Base-by-base conservation (phyloP, 139 green algal species). In the Zygnema circumcarinatum region DNA sequence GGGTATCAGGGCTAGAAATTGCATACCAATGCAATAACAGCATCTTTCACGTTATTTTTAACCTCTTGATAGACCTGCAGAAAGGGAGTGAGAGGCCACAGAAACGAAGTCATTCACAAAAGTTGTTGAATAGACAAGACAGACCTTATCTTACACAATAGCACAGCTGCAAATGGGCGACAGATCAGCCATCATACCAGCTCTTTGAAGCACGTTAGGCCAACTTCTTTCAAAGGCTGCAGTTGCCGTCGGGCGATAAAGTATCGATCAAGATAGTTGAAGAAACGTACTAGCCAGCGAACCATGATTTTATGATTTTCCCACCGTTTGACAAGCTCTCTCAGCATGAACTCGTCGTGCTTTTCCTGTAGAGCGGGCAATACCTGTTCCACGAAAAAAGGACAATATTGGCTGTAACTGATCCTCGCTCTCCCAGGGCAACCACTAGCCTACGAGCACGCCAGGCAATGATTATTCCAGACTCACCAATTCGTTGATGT, bases 251-350 rank as follows among this genome's bases (percentile, higher is more conserved):
- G 93, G 52, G 94, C 85, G 40, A 99, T 95, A 92, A 98, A 99
- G 93, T 99, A 99, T 86, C 97, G 93, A 92, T 99, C 97, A 1
- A 99, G 91, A 89, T 99, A 99, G 90, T 99, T 98, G 95, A 99
- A 99, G 92, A 99, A 98, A 32, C 95, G 92, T 0, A 94, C 98
- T 38, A 99, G 92, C 96, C 96, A 99, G 21, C 97, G 93, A 3
- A 99, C 96, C 97, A 99, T 99, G 73, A 99, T 88, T 88, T 98
- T 98, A 94, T 99, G 97, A 93, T 99, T 99, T 67, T 94, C 83
- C 97, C 97, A 99, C 0, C 96, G 91, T 72, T 93, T 87, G 33
- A 94, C 92, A 33, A 99, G 93, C 94, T 98, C 95, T 40, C 92
- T 94, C 32, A 99, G 92, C 88, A 99, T 94, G 80, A 95, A 93